Evolutionary conservation across 2,329 filamentous ascomycete species (phyloP).

Genomic region (Aspergillus latus): DNA sequence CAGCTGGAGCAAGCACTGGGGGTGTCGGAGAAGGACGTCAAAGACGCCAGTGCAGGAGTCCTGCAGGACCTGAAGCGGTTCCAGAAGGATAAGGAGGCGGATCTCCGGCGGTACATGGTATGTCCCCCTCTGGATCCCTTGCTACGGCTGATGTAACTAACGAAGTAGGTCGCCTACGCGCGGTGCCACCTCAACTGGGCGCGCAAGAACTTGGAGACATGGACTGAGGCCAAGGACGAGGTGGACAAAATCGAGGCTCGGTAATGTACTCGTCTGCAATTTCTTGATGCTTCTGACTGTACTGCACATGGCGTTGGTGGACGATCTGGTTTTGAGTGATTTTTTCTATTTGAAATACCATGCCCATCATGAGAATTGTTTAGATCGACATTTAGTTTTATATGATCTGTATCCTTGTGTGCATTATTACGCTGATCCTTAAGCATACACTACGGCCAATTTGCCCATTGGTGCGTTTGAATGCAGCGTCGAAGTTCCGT

Average conservation of each 20-base stretch:
- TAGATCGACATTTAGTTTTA: background rate
- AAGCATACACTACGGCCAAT: no score
- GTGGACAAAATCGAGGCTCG: constrained; percentile 74
- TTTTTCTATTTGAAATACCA: background rate
- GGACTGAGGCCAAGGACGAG: constrained; percentile 85
- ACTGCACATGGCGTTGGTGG: constrained; percentile 11
- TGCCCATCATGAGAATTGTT: background rate
- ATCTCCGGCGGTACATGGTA: constrained; percentile 94
- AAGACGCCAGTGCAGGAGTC: constrained; percentile 85
- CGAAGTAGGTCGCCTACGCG: constrained; percentile 78
- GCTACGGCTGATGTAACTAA: constrained; percentile 11
- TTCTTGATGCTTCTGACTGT: background rate
- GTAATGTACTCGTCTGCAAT: constrained; percentile 20
- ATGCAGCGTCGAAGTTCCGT: no score
- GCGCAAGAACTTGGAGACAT: constrained; percentile 83
- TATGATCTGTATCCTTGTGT: background rate
- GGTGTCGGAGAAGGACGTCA: constrained; percentile 86
- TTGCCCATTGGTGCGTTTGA: no score
- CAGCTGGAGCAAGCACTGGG: constrained; percentile 89
- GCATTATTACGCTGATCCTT: background rate
- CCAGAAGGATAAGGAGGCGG: constrained; percentile 92
- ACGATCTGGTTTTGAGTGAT: background rate
- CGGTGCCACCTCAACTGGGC: constrained; percentile 94
- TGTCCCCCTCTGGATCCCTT: constrained; percentile 35
- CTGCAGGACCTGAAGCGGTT: constrained; percentile 89